Percentiles rank a stretch among this genome's conserved stretches.
These are phyloP conservation scores for Oxyria digyna DNA, from an alignment of 148 eudicot genomes.

Conservation along the genomic window DNA sequence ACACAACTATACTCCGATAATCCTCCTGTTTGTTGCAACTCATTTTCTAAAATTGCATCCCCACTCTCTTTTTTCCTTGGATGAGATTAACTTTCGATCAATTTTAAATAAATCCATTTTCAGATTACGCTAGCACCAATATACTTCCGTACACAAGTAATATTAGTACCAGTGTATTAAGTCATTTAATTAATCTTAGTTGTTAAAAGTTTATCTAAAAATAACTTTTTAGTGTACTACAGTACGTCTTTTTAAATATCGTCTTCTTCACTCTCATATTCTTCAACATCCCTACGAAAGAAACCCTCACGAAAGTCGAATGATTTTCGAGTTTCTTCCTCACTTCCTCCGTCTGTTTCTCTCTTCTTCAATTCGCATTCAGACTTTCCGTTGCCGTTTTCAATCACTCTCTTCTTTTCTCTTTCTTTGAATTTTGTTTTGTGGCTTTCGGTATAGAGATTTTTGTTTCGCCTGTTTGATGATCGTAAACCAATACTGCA, in stretches of 20 bases:
- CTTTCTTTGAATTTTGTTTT: not conserved
- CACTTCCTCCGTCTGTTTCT: not conserved
- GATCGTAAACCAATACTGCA: not conserved
- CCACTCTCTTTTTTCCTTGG: not conserved
- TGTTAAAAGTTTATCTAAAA: too few species aligned
- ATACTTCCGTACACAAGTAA: not conserved
- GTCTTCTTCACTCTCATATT: not conserved
- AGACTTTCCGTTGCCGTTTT: not conserved
- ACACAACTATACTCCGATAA: not conserved
- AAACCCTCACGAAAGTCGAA: not conserved
- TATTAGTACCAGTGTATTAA: not conserved
- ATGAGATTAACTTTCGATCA: slow-evolving; percentile 1
- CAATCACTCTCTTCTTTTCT: not conserved
- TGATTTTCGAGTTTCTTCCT: not conserved
- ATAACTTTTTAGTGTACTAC: not conserved
- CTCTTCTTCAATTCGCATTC: not conserved
- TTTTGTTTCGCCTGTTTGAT: not conserved
- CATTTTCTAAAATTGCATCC: not conserved
- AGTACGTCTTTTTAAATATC: not conserved
- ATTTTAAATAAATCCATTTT: not conserved
- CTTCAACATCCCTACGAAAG: not conserved
- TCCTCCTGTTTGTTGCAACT: slow-evolving; percentile 4
- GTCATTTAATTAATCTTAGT: not conserved
- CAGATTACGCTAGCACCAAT: not conserved
- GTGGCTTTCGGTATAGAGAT: not conserved